Percentiles rank a stretch among this genome's conserved stretches.
These are phyloP conservation scores for Paradendryphiella salina DNA, from an alignment of 2,329 filamentous ascomycete genomes.

Conservation along the genomic window DNA sequence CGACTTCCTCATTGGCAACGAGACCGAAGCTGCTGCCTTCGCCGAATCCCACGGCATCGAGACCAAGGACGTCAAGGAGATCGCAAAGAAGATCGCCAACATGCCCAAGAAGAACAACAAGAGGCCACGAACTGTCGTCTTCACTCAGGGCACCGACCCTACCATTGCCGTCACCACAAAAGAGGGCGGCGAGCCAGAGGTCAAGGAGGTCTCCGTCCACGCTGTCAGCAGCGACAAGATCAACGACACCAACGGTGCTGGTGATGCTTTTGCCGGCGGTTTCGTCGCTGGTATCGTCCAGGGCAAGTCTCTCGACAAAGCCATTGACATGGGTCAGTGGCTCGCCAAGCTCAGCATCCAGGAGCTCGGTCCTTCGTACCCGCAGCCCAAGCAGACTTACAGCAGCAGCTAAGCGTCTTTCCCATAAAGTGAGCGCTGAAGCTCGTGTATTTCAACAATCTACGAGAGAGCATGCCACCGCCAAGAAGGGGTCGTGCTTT, in stretches of 20 bases:
- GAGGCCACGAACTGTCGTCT: slow-evolving; percentile 81
- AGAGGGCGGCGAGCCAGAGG: slow-evolving; percentile 63
- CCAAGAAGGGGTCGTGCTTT: slow-evolving; percentile 4
- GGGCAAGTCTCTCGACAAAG: slow-evolving; percentile 75
- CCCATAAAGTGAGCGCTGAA: slow-evolving; percentile 33
- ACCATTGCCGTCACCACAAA: slow-evolving; percentile 79
- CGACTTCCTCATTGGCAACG: slow-evolving; percentile 96
- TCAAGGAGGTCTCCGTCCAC: slow-evolving; percentile 80
- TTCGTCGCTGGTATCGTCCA: slow-evolving; percentile 88
- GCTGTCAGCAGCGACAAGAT: slow-evolving; percentile 77
- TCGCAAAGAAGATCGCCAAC: slow-evolving; percentile 82
- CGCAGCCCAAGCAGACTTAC: slow-evolving; percentile 49
- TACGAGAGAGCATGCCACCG: slow-evolving; percentile 34
- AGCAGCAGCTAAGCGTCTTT: slow-evolving; percentile 40
- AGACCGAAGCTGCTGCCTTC: slow-evolving; percentile 89
- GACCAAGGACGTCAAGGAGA: slow-evolving; percentile 77
- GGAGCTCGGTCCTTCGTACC: slow-evolving; percentile 88
- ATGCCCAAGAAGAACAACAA: slow-evolving; percentile 89
- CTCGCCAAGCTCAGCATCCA: slow-evolving; percentile 90
- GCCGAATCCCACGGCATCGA: slow-evolving; percentile 76
- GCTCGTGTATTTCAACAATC: slow-evolving; percentile 50
- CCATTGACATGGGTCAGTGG: slow-evolving; percentile 94
- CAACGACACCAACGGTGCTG: slow-evolving; percentile 94
- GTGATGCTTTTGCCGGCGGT: slow-evolving; percentile 94
- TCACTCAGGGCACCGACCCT: slow-evolving; percentile 92